A percentile compares a stretch with the other conserved stretches of the same genome.
Evolutionary conservation across 805 yeast genomes (phyloP).

Genomic region (Metschnikowia peoriensis): DNA sequence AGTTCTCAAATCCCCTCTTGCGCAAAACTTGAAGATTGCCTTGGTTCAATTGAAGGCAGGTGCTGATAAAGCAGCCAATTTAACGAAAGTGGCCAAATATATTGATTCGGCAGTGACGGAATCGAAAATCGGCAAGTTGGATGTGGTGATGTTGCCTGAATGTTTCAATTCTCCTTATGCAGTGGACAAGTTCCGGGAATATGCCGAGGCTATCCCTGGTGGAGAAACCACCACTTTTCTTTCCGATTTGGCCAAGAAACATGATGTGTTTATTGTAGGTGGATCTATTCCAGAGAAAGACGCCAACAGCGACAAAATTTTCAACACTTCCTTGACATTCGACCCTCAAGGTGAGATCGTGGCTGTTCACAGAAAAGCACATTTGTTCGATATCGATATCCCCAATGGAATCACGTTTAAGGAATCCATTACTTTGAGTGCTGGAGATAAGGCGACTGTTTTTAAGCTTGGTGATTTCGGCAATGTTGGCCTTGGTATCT

Average conservation of each 20-base stretch:
- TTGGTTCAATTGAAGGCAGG: constrained; percentile 81
- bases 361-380: constrained; percentile 89
- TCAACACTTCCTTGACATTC: constrained; percentile 76
- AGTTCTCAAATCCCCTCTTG: constrained; percentile 38
- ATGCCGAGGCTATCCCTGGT: constrained; percentile 81
- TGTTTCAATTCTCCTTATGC: constrained; percentile 96
- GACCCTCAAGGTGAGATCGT: constrained; percentile 69
- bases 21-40: constrained; percentile 71
- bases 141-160: constrained; percentile 86
- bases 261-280: constrained; percentile 69
- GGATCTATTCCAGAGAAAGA: constrained; percentile 86
- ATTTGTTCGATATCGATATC: constrained; percentile 87
- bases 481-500: constrained; percentile 76
- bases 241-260: constrained; percentile 62
- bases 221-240: constrained; percentile 68
- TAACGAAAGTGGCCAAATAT: constrained; percentile 61
- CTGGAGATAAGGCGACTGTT: constrained; percentile 82
- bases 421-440: constrained; percentile 72
- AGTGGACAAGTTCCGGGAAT: constrained; percentile 78
- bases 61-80: constrained; percentile 75
- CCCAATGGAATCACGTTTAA: constrained; percentile 88
- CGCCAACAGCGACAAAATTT: constrained; percentile 43
- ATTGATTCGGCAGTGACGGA: constrained; percentile 56
- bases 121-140: constrained; percentile 40
- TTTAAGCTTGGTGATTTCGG: constrained; percentile 53